phyloP scores from a whole-genome alignment of 2,329 filamentous ascomycete species.

The Arthrobotrys conoides region DNA sequence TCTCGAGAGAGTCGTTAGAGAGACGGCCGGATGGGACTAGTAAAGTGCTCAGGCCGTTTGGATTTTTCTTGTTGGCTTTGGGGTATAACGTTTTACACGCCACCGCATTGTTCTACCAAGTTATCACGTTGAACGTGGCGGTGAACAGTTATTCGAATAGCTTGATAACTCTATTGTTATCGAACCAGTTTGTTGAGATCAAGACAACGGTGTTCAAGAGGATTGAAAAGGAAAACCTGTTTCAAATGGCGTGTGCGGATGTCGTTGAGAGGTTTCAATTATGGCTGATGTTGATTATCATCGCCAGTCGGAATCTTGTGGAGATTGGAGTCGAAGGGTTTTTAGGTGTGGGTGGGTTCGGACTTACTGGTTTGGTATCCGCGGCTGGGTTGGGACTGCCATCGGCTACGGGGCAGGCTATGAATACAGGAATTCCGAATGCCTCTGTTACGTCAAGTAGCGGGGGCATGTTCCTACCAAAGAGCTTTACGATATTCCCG shows the following conservation, averaged over 20 bases:
- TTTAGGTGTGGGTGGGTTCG: slow-evolving; percentile 66
- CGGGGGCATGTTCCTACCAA: slow-evolving; percentile 73
- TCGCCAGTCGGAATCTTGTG: slow-evolving; percentile 94
- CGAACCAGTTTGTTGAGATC: slow-evolving; percentile 99
- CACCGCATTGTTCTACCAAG: slow-evolving; percentile 92
- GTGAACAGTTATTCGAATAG: slow-evolving; percentile 99
- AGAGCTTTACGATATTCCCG: slow-evolving; percentile 90
- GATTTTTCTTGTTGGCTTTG: slow-evolving; percentile 89
- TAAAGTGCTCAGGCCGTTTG: slow-evolving; percentile 88
- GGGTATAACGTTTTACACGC: slow-evolving; percentile 90
- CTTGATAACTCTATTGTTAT: slow-evolving; percentile 88
- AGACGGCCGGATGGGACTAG: slow-evolving; percentile 89
- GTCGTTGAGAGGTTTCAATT: slow-evolving; percentile 97
- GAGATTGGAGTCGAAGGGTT: slow-evolving; percentile 87
- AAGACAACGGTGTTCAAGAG: slow-evolving; percentile 99
- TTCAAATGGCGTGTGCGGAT: slow-evolving; percentile 95
- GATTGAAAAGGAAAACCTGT: slow-evolving; percentile 97
- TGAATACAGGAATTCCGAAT: slow-evolving; percentile 64
- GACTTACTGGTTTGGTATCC: slow-evolving; percentile 65
- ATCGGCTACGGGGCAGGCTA: not conserved
- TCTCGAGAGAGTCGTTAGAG: slow-evolving; percentile 92
- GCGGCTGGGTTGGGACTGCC: slow-evolving; percentile 47
- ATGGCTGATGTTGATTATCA: slow-evolving; percentile 97
- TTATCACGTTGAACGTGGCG: slow-evolving; percentile 96
- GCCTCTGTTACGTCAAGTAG: slow-evolving; percentile 68